These are phyloP conservation scores for Exsudoporus floridanus DNA, from an alignment of 1,284 basidiomycete genomes.

Conservation along the genomic window DNA sequence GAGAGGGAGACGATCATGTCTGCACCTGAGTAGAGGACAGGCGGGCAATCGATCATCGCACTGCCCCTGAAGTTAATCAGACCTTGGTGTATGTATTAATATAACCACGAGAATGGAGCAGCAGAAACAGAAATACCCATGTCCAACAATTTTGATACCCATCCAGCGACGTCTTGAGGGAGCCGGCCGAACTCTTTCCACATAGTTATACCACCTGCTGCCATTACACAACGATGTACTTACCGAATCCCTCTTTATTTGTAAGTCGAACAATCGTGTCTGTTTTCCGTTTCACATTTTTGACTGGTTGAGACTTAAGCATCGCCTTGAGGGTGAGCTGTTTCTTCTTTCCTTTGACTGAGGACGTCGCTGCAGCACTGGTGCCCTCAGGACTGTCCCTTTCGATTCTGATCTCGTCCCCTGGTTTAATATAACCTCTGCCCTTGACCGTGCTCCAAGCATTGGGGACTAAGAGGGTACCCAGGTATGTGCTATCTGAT, in stretches of 20 bases:
- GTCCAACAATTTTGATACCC: conserved; percentile 74
- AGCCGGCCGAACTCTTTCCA: conserved; percentile 68
- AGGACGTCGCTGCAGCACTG: conserved; percentile 26
- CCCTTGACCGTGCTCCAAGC: conserved; percentile 80
- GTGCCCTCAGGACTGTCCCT: conserved; percentile 49
- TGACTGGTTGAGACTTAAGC: conserved; percentile 56
- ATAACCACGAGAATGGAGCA: background rate
- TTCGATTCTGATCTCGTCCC: conserved; percentile 61
- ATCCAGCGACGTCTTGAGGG: conserved; percentile 63
- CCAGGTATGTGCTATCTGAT: conserved; percentile 47
- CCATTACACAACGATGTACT: background rate
- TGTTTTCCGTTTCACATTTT: conserved; percentile 48
- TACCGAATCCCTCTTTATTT: conserved; percentile 68
- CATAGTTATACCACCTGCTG: background rate
- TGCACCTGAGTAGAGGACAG: conserved; percentile 61
- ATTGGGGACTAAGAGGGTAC: conserved; percentile 69
- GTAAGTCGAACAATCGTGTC: conserved; percentile 69
- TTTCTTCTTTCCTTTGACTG: conserved; percentile 53
- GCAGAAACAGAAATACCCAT: conserved; percentile 43
- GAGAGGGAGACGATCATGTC: conserved; percentile 70
- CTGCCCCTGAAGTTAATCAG: conserved; percentile 62
- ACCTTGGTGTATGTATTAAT: conserved; percentile 38
- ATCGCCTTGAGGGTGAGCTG: conserved; percentile 65
- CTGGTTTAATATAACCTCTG: conserved; percentile 61
- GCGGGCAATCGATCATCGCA: conserved; percentile 69